Conservation (phyloP, 1,139 yeast genomes). For the Geotrichum histeridarum region DNA sequence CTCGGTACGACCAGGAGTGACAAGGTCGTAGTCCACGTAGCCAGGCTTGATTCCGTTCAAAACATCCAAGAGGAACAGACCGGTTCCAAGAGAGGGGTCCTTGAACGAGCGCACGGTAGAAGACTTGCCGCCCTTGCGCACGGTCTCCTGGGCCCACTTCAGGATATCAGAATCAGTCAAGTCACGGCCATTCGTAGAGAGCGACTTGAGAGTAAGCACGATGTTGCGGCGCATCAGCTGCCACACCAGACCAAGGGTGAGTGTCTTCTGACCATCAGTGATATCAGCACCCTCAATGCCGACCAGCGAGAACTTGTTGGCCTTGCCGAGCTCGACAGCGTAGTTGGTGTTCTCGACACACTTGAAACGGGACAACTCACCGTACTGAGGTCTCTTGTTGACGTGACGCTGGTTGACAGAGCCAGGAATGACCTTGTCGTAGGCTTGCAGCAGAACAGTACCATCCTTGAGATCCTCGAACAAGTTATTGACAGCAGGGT, state of each 20-base stretch:
- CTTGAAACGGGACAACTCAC: constrained; percentile 83
- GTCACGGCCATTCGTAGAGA: constrained; percentile 68
- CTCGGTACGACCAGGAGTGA: constrained; percentile 67
- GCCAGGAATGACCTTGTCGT: constrained; percentile 93
- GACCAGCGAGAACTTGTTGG: constrained; percentile 84
- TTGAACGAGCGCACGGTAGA: constrained; percentile 72
- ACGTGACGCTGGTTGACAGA: constrained; percentile 75
- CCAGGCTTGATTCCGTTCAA: constrained; percentile 94
- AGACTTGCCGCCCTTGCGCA: constrained; percentile 72
- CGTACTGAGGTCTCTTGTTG: constrained; percentile 73
- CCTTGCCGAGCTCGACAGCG: constrained; percentile 93
- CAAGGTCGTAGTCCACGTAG: constrained; percentile 91
- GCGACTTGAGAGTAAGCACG: constrained; percentile 67
- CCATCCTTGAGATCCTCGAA: constrained; percentile 97
- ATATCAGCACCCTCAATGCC: constrained; percentile 98
- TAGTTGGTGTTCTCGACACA: constrained; percentile 95
- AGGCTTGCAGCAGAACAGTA: constrained; percentile 80
- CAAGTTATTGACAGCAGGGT: constrained; percentile 84
- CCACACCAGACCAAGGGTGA: constrained; percentile 96
- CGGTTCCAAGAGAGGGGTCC: constrained; percentile 70
- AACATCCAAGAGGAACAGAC: constrained; percentile 80
- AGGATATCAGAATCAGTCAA: constrained; percentile 80
- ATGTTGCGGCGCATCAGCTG: constrained; percentile 97
- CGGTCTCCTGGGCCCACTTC: constrained; percentile 89
- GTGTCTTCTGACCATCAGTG: constrained; percentile 84